phyloP scores from a whole-genome alignment of 73 alveolate genomes.

The Paramecium bursaria region DNA sequence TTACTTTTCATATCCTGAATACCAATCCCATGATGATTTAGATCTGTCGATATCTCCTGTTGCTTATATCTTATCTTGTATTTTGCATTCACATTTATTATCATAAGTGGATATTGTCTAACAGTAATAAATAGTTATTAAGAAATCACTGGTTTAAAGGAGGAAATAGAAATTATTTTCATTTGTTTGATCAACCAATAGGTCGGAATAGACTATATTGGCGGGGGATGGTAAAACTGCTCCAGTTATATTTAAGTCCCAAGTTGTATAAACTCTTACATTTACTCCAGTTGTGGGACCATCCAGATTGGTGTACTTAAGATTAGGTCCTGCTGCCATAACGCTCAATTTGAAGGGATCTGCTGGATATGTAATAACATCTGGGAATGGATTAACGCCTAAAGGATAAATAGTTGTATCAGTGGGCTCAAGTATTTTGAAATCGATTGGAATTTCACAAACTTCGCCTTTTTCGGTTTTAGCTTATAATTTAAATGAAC shows the following conservation, averaged over 20 bases:
- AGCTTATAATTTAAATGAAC: neutral
- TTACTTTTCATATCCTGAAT: neutral
- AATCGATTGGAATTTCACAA: neutral
- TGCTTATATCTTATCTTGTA: neutral
- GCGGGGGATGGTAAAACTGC: too few species aligned
- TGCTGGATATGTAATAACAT: neutral
- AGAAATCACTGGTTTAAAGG: neutral
- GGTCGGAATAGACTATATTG: too few species aligned
- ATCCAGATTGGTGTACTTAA: too few species aligned
- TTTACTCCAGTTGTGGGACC: neutral
- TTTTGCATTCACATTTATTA: constrained; percentile 2
- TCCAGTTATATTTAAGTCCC: too few species aligned
- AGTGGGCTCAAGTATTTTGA: neutral
- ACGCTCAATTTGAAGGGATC: neutral
- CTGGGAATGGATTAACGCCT: neutral
- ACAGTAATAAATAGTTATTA: constrained; percentile 3
- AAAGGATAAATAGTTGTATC: neutral
- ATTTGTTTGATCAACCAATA: constrained; percentile 29
- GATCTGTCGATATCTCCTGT: neutral
- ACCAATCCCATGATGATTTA: constrained; percentile 34
- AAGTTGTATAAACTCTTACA: too few species aligned
- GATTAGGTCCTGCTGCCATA: neutral
- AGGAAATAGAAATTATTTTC: constrained; percentile 40
- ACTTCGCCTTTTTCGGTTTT: neutral
- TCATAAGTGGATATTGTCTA: neutral